phyloP scores from a whole-genome alignment of 2,329 filamentous ascomycete genomes.

The Fusarium ambrosium region DNA sequence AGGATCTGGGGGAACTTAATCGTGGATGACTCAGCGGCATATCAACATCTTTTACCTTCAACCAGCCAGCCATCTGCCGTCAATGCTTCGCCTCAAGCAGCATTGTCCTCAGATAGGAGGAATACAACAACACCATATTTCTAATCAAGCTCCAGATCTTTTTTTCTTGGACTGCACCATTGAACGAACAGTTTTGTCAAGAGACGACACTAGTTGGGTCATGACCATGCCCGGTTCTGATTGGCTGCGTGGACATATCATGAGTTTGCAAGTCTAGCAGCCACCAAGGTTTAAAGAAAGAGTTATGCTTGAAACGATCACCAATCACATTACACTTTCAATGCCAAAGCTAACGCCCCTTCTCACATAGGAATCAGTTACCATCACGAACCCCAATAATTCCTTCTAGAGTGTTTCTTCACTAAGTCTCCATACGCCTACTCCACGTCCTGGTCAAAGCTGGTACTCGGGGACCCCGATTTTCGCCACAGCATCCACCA shows the following conservation, averaged over 20 bases:
- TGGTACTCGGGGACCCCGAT: neutral
- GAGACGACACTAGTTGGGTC: neutral
- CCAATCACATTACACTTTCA: neutral
- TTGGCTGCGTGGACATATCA: neutral
- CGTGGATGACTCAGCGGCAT: neutral
- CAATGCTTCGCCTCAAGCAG: neutral
- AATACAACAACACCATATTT: neutral
- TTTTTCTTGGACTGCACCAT: no score
- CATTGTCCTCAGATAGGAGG: neutral
- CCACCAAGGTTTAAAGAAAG: neutral
- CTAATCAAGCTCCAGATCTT: neutral
- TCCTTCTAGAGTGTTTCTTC: neutral
- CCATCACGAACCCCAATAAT: neutral
- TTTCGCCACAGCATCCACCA: neutral
- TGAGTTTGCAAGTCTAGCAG: neutral
- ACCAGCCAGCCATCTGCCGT: neutral
- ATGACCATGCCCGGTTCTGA: neutral
- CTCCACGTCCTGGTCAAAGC: neutral
- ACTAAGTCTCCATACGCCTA: neutral
- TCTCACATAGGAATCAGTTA: neutral
- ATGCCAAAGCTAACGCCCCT: neutral
- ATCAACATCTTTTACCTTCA: neutral
- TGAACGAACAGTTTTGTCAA: neutral
- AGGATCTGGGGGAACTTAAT: neutral
- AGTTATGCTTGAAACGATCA: neutral